These are phyloP conservation scores for Hypoxylon sp. DNA, from an alignment of 2,329 filamentous ascomycete genomes.

Conservation along the genomic window DNA sequence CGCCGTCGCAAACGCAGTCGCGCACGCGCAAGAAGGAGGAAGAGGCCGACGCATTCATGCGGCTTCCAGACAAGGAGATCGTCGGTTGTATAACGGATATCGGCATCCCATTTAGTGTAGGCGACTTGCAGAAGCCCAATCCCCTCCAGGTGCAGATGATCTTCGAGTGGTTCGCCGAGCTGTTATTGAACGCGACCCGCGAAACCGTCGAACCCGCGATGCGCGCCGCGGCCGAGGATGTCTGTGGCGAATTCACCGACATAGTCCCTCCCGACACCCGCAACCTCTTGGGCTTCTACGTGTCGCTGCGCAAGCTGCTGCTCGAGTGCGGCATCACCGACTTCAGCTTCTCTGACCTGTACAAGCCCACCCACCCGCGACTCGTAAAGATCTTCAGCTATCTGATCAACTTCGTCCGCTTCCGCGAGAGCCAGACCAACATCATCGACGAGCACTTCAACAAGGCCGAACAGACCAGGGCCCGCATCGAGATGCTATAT, in stretches of 20 bases:
- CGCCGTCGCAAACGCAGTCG: conserved; percentile 58
- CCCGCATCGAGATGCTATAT: conserved; percentile 85
- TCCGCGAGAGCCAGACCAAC: conserved; percentile 88
- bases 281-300: conserved; percentile 95
- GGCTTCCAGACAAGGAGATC: conserved; percentile 77
- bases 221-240: conserved; percentile 87
- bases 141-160: conserved; percentile 95
- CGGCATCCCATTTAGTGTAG: conserved; percentile 84
- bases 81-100: conserved; percentile 98
- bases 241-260: conserved; percentile 85
- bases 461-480: conserved; percentile 84
- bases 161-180: conserved; percentile 96
- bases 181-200: conserved; percentile 91
- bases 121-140: conserved; percentile 92
- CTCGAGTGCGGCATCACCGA: conserved; percentile 90
- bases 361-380: conserved; percentile 87
- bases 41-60: conserved; percentile 66
- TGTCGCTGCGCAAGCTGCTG: conserved; percentile 80
- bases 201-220: conserved; percentile 95
- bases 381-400: conserved; percentile 96
- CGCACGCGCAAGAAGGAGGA: conserved; percentile 67
- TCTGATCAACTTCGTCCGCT: conserved; percentile 98
- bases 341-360: conserved; percentile 91
- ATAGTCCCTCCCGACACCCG: conserved; percentile 87
- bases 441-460: conserved; percentile 95